A percentile compares a stretch with the other conserved stretches of the same genome.
Evolutionary conservation across 2,329 filamentous ascomycete species (phyloP).

Genomic region (Aulographum hederae): DNA sequence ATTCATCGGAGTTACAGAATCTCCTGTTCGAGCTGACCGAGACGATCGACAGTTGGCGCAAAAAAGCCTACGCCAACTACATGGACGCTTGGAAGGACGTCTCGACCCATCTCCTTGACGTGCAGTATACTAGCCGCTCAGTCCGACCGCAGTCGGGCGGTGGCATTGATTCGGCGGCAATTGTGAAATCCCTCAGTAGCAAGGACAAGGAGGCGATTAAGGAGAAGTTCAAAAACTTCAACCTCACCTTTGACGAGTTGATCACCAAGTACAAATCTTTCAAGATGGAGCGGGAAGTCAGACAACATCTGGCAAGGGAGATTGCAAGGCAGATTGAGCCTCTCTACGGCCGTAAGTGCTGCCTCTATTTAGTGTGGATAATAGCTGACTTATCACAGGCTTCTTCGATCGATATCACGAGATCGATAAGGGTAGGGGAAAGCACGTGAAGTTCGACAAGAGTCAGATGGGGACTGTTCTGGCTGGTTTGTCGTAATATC

Average conservation of each 20-base stretch:
- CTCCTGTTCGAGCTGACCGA: slow-evolving; percentile 32
- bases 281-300: slow-evolving; percentile 81
- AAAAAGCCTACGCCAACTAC: slow-evolving; percentile 67
- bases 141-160: slow-evolving; percentile 46
- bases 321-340: slow-evolving; percentile 86
- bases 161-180: slow-evolving; percentile 55
- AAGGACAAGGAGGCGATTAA: slow-evolving; percentile 97
- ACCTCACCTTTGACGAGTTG: slow-evolving; percentile 76
- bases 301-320: slow-evolving; percentile 60
- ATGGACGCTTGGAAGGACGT: slow-evolving; percentile 78
- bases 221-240: slow-evolving; percentile 87
- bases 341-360: slow-evolving; percentile 75
- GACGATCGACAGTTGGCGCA: slow-evolving; percentile 60
- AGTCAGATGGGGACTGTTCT: slow-evolving; percentile 48
- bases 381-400: too few species aligned
- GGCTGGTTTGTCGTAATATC: too few species aligned
- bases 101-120: slow-evolving; percentile 65
- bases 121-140: slow-evolving; percentile 69
- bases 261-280: slow-evolving; percentile 65
- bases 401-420: slow-evolving; percentile 98
- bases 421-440: slow-evolving; percentile 92
- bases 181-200: slow-evolving; percentile 65
- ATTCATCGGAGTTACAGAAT: slow-evolving; percentile 56
- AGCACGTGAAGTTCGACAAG: slow-evolving; percentile 97
- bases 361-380: too few species aligned